These are phyloP conservation scores for Xylaria sp. DNA, from an alignment of 2,329 filamentous ascomycete species.

Conservation along the genomic window DNA sequence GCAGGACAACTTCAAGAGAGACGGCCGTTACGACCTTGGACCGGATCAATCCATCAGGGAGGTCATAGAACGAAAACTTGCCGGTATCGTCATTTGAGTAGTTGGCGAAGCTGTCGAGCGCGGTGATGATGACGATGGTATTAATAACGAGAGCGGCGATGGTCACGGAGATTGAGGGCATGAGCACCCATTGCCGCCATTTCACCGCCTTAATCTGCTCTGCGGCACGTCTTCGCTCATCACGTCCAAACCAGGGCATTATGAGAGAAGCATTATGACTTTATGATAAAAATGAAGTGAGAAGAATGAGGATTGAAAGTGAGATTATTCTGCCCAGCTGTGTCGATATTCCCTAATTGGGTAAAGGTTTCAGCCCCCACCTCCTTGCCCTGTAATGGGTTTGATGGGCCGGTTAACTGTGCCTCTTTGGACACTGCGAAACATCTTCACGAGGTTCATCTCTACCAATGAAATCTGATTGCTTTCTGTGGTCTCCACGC, in stretches of 20 bases:
- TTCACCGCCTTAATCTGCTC: conserved; percentile 13
- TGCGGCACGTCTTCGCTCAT: not conserved
- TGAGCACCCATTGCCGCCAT: conserved; percentile 16
- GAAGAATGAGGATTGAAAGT: not conserved
- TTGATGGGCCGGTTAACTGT: conserved; percentile 5
- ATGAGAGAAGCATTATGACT: not conserved
- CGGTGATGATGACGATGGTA: conserved; percentile 3
- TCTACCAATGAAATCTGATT: not conserved
- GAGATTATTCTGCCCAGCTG: not conserved
- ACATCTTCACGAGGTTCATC: not conserved
- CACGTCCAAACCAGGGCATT: conserved; percentile 11
- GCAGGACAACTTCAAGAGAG: conserved; percentile 5
- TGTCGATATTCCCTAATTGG: not conserved
- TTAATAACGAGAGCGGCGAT: not conserved
- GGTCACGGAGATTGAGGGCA: not conserved
- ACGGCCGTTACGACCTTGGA: conserved; percentile 11
- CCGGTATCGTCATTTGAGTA: not conserved
- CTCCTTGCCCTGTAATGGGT: not conserved
- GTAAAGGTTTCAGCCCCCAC: not conserved
- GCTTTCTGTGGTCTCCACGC: not conserved
- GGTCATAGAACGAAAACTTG: conserved; percentile 18
- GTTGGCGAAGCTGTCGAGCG: not conserved
- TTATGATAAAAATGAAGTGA: not conserved
- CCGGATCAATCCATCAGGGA: conserved; percentile 1
- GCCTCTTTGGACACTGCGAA: conserved; percentile 7